A percentile compares a stretch with the other conserved stretches of the same genome.
Conservation (phyloP, 2,329 filamentous ascomycete genomes). For the Diplodia scrobiculata region DNA sequence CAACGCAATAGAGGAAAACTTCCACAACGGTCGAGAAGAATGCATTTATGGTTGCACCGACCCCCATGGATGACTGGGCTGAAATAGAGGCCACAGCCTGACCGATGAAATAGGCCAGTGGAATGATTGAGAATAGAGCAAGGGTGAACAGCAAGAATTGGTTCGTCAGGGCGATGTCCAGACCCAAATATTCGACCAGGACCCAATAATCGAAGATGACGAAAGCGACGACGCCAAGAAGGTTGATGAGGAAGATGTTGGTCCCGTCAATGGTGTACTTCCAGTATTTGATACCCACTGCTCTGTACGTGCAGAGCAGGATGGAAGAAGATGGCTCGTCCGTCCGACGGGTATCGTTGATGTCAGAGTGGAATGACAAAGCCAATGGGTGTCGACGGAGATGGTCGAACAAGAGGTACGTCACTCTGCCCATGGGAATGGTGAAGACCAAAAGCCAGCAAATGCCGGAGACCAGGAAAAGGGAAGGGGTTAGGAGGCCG, state of each 20-base stretch:
- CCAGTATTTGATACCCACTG: constrained; percentile 94
- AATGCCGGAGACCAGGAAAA: constrained; percentile 80
- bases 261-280: constrained; percentile 98
- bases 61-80: constrained; percentile 96
- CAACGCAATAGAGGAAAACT: constrained; percentile 95
- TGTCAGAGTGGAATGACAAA: constrained; percentile 87
- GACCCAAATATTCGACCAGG: constrained; percentile 66
- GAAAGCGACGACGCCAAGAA: constrained; percentile 90
- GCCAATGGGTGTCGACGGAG: constrained; percentile 89
- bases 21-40: constrained; percentile 98
- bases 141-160: constrained; percentile 84
- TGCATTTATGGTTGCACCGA: constrained; percentile 94
- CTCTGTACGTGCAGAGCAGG: constrained; percentile 92
- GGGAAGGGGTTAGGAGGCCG: constrained; percentile 79
- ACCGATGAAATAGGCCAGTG: constrained; percentile 95
- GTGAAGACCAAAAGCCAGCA: constrained; percentile 98
- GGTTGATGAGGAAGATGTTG: constrained; percentile 98
- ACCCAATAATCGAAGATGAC: constrained; percentile 92
- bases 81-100: constrained; percentile 98
- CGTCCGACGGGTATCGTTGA: constrained; percentile 68
- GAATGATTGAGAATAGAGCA: constrained; percentile 88
- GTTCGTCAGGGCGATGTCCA: constrained; percentile 74
- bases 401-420: constrained; percentile 84
- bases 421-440: constrained; percentile 98
- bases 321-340: constrained; percentile 80